phyloP scores from a whole-genome alignment of 2,329 filamentous ascomycete genomes.

The Epichloe sp. region DNA sequence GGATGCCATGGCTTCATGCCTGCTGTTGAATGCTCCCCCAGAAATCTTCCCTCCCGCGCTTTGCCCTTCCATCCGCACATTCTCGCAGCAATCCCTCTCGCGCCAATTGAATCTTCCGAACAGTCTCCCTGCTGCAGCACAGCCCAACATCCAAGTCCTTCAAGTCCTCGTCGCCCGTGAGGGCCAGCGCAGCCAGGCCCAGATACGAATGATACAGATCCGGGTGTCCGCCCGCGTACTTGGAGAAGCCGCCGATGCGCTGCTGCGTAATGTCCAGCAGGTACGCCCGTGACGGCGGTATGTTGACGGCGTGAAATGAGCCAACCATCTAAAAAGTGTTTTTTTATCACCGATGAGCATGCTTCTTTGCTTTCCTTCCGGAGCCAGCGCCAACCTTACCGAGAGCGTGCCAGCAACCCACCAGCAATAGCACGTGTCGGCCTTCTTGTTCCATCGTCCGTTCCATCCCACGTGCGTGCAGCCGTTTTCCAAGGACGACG shows the following conservation, averaged over 20 bases:
- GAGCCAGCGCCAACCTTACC: slow-evolving; percentile 16
- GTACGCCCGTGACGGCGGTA: slow-evolving; percentile 54
- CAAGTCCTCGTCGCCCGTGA: slow-evolving; percentile 57
- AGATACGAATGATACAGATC: slow-evolving; percentile 85
- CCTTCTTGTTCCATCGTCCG: slow-evolving; percentile 78
- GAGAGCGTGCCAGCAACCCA: slow-evolving; percentile 63
- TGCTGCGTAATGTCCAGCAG: slow-evolving; percentile 81
- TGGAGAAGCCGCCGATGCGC: slow-evolving; percentile 70
- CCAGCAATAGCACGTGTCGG: slow-evolving; percentile 92
- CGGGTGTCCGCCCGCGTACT: slow-evolving; percentile 52
- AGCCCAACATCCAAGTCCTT: slow-evolving; percentile 61
- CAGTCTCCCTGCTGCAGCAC: slow-evolving; percentile 55
- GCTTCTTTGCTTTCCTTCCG: background rate
- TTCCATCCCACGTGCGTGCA: slow-evolving; percentile 62
- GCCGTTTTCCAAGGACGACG: slow-evolving; percentile 20
- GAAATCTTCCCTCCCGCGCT: slow-evolving; percentile 4
- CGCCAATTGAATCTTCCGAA: slow-evolving; percentile 34
- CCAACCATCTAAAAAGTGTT: slow-evolving; percentile 38
- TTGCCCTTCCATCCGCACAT: slow-evolving; percentile 3
- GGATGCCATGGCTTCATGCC: background rate
- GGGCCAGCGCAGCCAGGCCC: slow-evolving; percentile 65
- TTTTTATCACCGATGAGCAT: background rate
- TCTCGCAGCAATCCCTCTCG: slow-evolving; percentile 23
- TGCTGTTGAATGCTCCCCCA: slow-evolving; percentile 9
- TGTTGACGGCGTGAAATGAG: slow-evolving; percentile 43